phyloP scores from a whole-genome alignment of 2,329 filamentous ascomycete genomes.

The Pyrenochaeta sp. region DNA sequence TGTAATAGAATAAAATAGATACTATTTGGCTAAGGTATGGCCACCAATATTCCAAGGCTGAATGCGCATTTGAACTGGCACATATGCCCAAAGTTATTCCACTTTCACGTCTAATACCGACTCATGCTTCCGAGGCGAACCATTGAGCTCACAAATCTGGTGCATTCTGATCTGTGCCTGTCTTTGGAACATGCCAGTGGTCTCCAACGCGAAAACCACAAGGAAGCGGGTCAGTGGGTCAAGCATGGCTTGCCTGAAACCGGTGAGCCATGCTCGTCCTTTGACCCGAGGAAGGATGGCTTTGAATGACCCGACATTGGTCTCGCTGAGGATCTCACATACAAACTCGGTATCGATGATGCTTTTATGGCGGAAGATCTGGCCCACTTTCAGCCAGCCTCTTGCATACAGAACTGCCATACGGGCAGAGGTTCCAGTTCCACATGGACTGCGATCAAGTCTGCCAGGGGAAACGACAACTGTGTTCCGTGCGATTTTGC shows the following conservation, averaged over 20 bases:
- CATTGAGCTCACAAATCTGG: no score
- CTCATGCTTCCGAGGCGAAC: no score
- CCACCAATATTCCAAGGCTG: no score
- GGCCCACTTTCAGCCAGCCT: conserved; percentile 48
- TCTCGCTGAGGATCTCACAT: conserved; percentile 48
- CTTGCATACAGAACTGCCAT: conserved; percentile 56
- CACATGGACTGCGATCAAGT: conserved; percentile 59
- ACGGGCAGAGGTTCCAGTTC: conserved; percentile 56
- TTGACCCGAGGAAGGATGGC: conserved; percentile 55
- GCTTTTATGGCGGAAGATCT: conserved; percentile 52
- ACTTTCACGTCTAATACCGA: no score
- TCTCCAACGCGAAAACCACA: conserved; percentile 50
- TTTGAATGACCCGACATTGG: conserved; percentile 50
- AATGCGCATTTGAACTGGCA: no score
- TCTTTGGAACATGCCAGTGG: conserved; percentile 15
- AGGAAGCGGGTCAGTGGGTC: conserved; percentile 57
- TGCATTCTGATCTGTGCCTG: no score
- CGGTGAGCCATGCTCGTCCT: conserved; percentile 58
- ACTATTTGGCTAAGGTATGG: no score
- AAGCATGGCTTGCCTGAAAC: conserved; percentile 55
- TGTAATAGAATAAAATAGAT: no score
- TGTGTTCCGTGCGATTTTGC: conserved; percentile 49
- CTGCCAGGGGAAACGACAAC: conserved; percentile 57
- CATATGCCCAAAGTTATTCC: no score
- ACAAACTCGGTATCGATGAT: conserved; percentile 57